Evolutionary conservation across 2,329 filamentous ascomycete species (phyloP), one percentile per base, ranked within the genome.

Genomic region (Penicillium sp.): DNA sequence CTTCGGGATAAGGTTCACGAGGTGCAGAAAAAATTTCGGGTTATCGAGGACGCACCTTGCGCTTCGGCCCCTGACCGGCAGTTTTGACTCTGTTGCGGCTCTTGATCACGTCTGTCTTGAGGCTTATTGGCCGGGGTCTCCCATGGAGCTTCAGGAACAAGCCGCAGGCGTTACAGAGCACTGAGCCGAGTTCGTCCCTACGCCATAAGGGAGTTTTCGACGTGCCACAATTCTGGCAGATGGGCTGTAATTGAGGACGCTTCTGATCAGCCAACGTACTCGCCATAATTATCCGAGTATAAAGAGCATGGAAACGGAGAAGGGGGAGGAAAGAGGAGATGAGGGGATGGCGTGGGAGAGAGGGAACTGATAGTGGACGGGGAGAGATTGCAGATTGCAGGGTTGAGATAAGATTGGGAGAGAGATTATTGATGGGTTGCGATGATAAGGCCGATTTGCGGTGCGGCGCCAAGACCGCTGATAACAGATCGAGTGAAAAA

Each of bases 41-140:
- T 60, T 41, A 45, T 48, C 44, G 59, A 47, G 60, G 53, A 74
- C 80, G 73, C 81, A 92, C 92, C 89, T 96, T 96, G 79, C 93
- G 93, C 72, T 92, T 91, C 51, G 89, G 88, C 66, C 91, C 86
- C 71, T 93, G 86, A 3, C 83, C 91, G 8, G 91, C 87, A 58
- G 93, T 95, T 84, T 98, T 98, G 70, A 98, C 94, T 67, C 95
- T 89, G 81, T 99, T 99, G 73, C 95, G 92, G 83, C 93, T 97
- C 84, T 99, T 99, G 83, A 99, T 99, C 69, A 98, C 94, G 83
- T 99, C 95, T 53, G 95, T 98, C 85, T 99, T 99, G 71, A 99
- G 86, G 71, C 92, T 96, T 77, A 97, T 97, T 69, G 95, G 95
- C 60, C 95, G 90, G 64, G 95, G 88, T 29, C 93, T 91, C 67